Conservation (phyloP, 2,329 filamentous ascomycete genomes). For the Colletotrichum sp. region DNA sequence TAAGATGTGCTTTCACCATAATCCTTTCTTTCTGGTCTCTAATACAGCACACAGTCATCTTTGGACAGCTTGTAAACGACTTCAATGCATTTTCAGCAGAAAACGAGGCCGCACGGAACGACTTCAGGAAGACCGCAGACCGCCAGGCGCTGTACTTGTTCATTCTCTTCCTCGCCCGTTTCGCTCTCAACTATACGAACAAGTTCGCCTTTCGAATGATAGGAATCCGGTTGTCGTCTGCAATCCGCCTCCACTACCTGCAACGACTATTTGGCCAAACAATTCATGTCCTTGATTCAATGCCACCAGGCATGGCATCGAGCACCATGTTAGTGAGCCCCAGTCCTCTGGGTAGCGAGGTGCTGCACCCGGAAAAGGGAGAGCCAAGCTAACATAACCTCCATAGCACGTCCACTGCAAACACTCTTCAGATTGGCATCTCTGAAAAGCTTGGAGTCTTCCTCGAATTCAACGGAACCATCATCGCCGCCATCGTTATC, state of each 20-base stretch:
- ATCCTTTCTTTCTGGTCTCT: constrained; percentile 46
- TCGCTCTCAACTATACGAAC: constrained; percentile 66
- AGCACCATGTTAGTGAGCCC: constrained; percentile 52
- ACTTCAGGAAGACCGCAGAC: constrained; percentile 49
- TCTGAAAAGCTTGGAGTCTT: constrained; percentile 67
- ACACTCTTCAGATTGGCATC: constrained; percentile 68
- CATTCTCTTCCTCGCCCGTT: constrained; percentile 71
- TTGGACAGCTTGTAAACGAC: constrained; percentile 47
- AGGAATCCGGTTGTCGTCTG: constrained; percentile 65
- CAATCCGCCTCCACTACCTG: constrained; percentile 69
- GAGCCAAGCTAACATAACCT: background rate
- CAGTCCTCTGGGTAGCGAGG: background rate
- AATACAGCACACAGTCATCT: constrained; percentile 14
- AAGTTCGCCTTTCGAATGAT: constrained; percentile 68
- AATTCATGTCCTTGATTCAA: constrained; percentile 71
- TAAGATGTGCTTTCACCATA: constrained; percentile 38
- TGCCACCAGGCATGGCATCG: constrained; percentile 66
- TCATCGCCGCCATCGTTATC: constrained; percentile 57
- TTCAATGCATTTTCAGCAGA: constrained; percentile 49
- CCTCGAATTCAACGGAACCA: constrained; percentile 59
- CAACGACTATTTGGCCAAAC: constrained; percentile 67
- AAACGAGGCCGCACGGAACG: constrained; percentile 34
- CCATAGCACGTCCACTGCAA: constrained; percentile 62
- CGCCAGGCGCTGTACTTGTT: constrained; percentile 68
- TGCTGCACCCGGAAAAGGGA: background rate